Percentiles rank a stretch among this genome's conserved stretches.
Conservation (phyloP, 257 asterid species). For the Eucommia ulmoides region DNA sequence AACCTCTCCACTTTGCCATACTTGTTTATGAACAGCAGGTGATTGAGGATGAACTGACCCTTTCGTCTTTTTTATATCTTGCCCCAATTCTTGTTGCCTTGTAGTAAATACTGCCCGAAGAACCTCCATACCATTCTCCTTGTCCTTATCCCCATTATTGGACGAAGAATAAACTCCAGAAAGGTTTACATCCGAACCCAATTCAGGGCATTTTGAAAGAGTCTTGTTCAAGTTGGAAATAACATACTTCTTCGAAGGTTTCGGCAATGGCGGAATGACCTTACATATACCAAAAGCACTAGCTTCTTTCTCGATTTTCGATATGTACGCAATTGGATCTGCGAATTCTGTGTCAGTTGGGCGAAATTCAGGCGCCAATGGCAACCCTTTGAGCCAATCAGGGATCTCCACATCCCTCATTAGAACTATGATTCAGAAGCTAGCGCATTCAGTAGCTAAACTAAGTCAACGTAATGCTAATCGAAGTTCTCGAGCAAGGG, state of each 20-base stretch:
- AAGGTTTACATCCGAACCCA: conserved; percentile 39
- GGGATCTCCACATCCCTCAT: conserved; percentile 80
- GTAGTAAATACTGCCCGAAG: conserved; percentile 77
- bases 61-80: conserved; percentile 41
- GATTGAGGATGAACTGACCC: conserved; percentile 24
- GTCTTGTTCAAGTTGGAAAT: conserved; percentile 74
- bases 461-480: too few species aligned
- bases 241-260: conserved; percentile 79
- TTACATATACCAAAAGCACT: conserved; percentile 94
- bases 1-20: conserved; percentile 97
- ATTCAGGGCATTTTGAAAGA: conserved; percentile 70
- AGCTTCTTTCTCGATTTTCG: conserved; percentile 93
- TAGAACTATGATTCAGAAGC: conserved; percentile 19
- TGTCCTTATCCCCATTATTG: conserved; percentile 17
- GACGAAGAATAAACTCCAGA: conserved; percentile 9
- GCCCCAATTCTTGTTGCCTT: conserved; percentile 85
- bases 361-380: conserved; percentile 92
- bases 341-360: conserved; percentile 97
- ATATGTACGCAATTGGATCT: conserved; percentile 93
- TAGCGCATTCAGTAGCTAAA: too few species aligned
- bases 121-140: conserved; percentile 31
- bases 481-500: too few species aligned
- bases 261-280: conserved; percentile 88
- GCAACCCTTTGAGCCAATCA: conserved; percentile 80
- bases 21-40: conserved; percentile 53